Evolutionary conservation across 306 rosid species (phyloP), one percentile per base, ranked within the genome.

Genomic region (Delonix regia): DNA sequence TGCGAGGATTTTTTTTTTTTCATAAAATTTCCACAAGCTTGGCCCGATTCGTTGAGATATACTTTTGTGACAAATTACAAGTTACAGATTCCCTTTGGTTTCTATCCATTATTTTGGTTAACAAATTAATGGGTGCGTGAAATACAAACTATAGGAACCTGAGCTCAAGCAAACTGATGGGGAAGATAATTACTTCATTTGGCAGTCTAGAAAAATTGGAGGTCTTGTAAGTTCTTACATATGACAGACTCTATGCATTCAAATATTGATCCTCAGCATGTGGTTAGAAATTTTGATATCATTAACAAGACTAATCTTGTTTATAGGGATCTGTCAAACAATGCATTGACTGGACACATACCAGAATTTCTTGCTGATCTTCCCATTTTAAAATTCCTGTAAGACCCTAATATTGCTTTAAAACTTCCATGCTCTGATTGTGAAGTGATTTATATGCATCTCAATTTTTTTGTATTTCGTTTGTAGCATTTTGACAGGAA

Each of bases 291-390:
- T 53, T 53, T 18, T 13, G 24, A 36, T 33, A 36, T 33, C 33
- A 10, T 22, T n/a, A 63, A 55, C 15, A 63, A 56, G 2, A 56
- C 13, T 21, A 2, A 11, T 21, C 2, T 24, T 1, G 12, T 0
- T 42, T 15, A 21, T 70, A 86, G 87, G 81, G 83, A 86, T 67
- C 75, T 84, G 22, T 75, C 85, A 19, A 7, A 4, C 9, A 55
- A 27, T 45, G 62, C 12, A 22, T 22, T 55, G 62, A 55, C 33
- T 0, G 62, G 62, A 55, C 33, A 22, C 9, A 6, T 55, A 10
- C 62, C 62, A 55, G 62, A 22, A 55, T 22, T 55, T 55, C 28
- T 55, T 19, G 62, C 62, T 1, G 10, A 25, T 24, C 62, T 55
- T 22, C 16, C 30, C 3, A 55, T 22, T 55, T 55, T 55, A 15